A percentile compares a stretch with the other conserved stretches of the same genome.
phyloP scores from a whole-genome alignment of 345 rosid species.

The sweet orange (Citrus sinensis) region DVS_A1.0 CM039169.1:23502001-23502500 shows the following conservation, averaged over 20 bases:
- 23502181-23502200: not conserved
- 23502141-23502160: not conserved
- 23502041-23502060: not conserved
- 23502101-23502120: not conserved
- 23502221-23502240: conserved; percentile 66
- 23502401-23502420: not conserved
- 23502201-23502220: not conserved
- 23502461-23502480: too few relatives aligned
- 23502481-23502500: too few relatives aligned
- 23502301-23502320: conserved; percentile 82
- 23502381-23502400: conserved; percentile 7
- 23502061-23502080: not conserved
- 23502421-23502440: not conserved
- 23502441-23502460: too few relatives aligned
- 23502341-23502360: conserved; percentile 89
- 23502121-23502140: not conserved
- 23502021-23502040: not conserved
- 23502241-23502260: conserved; percentile 99
- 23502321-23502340: conserved; percentile 99
- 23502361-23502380: conserved; percentile 6
- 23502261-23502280: conserved; percentile 96
- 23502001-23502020: not conserved
- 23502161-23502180: not conserved
- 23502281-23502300: conserved; percentile 94
- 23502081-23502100: not conserved